A percentile compares a stretch with the other conserved stretches of the same genome.
Conservation (phyloP, 352 stramenopile genomes). For the Hyaloperonospora arabidopsidis region DNA sequence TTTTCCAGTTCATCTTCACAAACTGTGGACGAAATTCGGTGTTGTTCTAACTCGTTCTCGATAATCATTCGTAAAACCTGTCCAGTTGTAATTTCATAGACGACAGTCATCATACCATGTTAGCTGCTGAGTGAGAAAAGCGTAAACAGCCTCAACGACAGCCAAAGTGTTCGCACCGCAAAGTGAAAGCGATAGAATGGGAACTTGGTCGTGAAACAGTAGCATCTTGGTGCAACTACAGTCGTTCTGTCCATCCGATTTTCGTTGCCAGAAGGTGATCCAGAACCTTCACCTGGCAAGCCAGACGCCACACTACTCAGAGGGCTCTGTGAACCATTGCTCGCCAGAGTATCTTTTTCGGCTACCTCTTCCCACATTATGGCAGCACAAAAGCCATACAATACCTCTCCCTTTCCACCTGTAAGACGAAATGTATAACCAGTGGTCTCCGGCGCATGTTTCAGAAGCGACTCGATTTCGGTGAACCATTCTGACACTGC, state of each 20-base stretch:
- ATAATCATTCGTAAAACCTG: slow-evolving; percentile 62
- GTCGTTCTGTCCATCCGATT: slow-evolving; percentile 11
- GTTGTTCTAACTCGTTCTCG: slow-evolving; percentile 52
- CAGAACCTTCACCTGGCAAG: slow-evolving; percentile 10
- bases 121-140: background rate
- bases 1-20: background rate
- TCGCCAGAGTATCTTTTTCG: slow-evolving; percentile 4
- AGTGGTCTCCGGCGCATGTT: slow-evolving; percentile 52
- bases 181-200: slow-evolving; percentile 84
- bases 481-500: slow-evolving; percentile 67
- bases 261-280: slow-evolving; percentile 13
- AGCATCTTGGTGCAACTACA: slow-evolving; percentile 59
- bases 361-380: slow-evolving; percentile 45
- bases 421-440: slow-evolving; percentile 81
- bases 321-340: slow-evolving; percentile 13
- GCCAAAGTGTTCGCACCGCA: slow-evolving; percentile 27
- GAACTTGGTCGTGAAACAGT: slow-evolving; percentile 84
- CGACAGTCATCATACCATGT: background rate
- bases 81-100: slow-evolving; percentile 1
- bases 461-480: slow-evolving; percentile 48
- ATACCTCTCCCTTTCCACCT: slow-evolving; percentile 70
- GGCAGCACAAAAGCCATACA: slow-evolving; percentile 74
- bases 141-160: background rate
- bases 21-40: slow-evolving; percentile 1
- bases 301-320: background rate